Conservation (phyloP, 2,329 filamentous ascomycete genomes). For the Ophidiomyces ophidiicola region DNA sequence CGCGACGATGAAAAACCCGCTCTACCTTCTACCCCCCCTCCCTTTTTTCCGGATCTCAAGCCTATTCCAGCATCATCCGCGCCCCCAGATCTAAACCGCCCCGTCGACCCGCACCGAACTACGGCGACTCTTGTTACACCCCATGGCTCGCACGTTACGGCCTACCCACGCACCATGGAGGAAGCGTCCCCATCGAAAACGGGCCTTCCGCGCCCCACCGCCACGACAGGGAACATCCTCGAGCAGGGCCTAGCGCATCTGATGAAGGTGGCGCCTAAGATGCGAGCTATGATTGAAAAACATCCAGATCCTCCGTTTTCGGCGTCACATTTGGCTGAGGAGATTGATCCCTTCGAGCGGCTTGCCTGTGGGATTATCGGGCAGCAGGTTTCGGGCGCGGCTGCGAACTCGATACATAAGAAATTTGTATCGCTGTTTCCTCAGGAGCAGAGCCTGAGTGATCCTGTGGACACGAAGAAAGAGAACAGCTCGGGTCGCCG, state of each 20-base stretch:
- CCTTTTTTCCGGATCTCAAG: conserved; percentile 25
- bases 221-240: conserved; percentile 60
- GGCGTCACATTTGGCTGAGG: conserved; percentile 66
- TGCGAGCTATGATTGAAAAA: conserved; percentile 59
- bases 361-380: conserved; percentile 82
- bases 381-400: conserved; percentile 89
- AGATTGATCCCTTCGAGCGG: conserved; percentile 76
- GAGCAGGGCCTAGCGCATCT: conserved; percentile 65
- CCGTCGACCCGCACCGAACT: conserved; percentile 38
- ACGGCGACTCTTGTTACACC: conserved; percentile 39
- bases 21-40: conserved; percentile 12
- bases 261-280: conserved; percentile 56
- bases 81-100: conserved; percentile 32
- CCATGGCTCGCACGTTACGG: conserved; percentile 35
- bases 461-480: conserved; percentile 17
- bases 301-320: conserved; percentile 71
- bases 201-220: conserved; percentile 33
- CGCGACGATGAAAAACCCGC: conserved; percentile 9
- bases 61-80: conserved; percentile 19
- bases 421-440: conserved; percentile 69
- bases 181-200: conserved; percentile 31
- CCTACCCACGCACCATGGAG: conserved; percentile 34
- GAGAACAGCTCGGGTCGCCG: conserved; percentile 13
- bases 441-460: background rate
- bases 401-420: conserved; percentile 74